phyloP scores from a whole-genome alignment of 306 rosid species.

The Prunus salicina region DNA sequence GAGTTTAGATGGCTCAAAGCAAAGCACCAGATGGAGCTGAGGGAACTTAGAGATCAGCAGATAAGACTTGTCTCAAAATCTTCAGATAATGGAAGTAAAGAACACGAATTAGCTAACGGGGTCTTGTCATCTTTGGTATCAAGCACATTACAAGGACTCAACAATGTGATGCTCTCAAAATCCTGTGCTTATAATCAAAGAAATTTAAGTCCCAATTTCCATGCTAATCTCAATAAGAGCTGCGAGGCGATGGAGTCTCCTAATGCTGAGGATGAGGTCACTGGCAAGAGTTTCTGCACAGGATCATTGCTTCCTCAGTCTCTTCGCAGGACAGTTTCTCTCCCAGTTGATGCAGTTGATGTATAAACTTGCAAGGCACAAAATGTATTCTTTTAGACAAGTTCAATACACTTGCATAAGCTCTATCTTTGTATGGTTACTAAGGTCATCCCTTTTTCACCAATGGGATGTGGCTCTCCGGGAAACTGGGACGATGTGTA shows the following conservation, averaged over 20 bases:
- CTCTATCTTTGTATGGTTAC: conserved; percentile 11
- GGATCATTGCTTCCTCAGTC: conserved; percentile 52
- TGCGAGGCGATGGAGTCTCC: conserved; percentile 40
- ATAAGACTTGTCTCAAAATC: conserved; percentile 36
- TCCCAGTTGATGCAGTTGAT: conserved; percentile 82
- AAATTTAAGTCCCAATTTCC: conserved; percentile 24
- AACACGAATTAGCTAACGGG: conserved; percentile 31
- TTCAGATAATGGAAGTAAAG: conserved; percentile 22
- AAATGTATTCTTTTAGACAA: conserved; percentile 44
- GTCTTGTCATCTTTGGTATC: conserved; percentile 27
- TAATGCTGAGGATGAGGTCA: conserved; percentile 23
- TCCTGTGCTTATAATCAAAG: conserved; percentile 20
- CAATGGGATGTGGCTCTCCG: conserved; percentile 1
- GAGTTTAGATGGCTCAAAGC: conserved; percentile 76
- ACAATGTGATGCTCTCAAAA: conserved; percentile 26
- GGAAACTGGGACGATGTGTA: not conserved
- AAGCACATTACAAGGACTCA: conserved; percentile 24
- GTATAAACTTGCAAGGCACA: conserved; percentile 33
- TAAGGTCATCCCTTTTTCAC: conserved; percentile 17
- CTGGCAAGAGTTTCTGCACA: conserved; percentile 33
- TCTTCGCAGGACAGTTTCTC: conserved; percentile 67
- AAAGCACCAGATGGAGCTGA: conserved; percentile 59
- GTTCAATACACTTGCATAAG: conserved; percentile 31
- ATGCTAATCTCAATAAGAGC: conserved; percentile 32
- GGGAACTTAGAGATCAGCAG: conserved; percentile 51